Evolutionary conservation across 352 stramenopile genomes (phyloP), one percentile per base, ranked within the genome.

Genomic region (Pythium guiyangense): DNA sequence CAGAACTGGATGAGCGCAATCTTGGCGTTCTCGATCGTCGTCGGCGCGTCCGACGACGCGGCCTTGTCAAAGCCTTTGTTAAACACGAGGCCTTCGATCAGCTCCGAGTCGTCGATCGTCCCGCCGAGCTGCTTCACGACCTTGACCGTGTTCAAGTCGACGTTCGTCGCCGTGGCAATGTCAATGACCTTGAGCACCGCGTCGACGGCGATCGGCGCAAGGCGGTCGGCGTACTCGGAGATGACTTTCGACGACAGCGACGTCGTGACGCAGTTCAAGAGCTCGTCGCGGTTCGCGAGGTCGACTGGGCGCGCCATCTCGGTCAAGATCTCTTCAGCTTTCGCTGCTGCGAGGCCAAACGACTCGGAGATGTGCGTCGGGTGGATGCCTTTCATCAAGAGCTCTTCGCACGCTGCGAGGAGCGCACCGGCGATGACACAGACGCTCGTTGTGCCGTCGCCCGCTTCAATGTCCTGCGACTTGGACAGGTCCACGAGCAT

Each of bases 1-100:
- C 96, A 99, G 73, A 99, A 99, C 78, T 99, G 97, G 74, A 99
- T 98, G n/a, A 99, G 77, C 26, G 94, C 97, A 70, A 99, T 97
- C 77, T 99, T 99, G 64, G 97, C 97, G 73, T 99, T 98, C 64
- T 98, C 86, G 60, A 99, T 94, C n/a, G 60, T 90, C 26, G 71
- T 72, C 6, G 79, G 64, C 15, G 74, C 68, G 17, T 79, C 60
- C 37, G 70, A 52, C 17, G 59, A 70, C n/a, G 83, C 83, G 2
- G 81, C 80, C 68, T 92, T 92, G 73, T 94, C 77, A 57, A 94
- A 94, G 43, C 83, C 85, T 76, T 99, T 99, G 71, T 96, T 96
- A 73, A 99, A 98, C 25, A 99, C 97, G 2, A 99, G 80, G 14
- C 97, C 97, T 15, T 96, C 60, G 15, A 99, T 92, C 31, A 99